Evolutionary conservation across 495 filamentous ascomycete species (phyloP).

Genomic region (Aspergillus hancockii): DNA sequence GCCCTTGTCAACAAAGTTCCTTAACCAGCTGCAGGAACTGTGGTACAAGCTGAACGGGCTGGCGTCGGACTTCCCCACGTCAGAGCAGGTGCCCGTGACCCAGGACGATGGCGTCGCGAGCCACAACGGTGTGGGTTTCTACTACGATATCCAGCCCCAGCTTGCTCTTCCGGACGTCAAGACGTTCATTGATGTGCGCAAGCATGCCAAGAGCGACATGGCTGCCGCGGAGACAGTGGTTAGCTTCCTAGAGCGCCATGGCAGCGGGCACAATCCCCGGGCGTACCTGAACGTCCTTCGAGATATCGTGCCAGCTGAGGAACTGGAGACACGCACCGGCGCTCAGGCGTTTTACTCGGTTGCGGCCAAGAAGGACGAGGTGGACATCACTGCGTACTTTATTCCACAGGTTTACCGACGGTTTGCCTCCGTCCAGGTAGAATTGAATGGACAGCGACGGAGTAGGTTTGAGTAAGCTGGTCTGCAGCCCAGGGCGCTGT

Average conservation of each 20-base stretch:
- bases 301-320: conserved; percentile 8
- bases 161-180: conserved; percentile 9
- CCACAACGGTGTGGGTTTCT: conserved; percentile 5
- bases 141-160: conserved; percentile 11
- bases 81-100: background rate
- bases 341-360: conserved; percentile 10
- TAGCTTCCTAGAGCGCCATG: conserved; percentile 12
- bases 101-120: background rate
- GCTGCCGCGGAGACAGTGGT: conserved; percentile 3
- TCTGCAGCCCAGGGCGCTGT: too few relatives aligned
- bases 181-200: conserved; percentile 4
- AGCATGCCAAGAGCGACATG: conserved; percentile 12
- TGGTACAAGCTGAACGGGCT: conserved; percentile 9
- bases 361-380: conserved; percentile 11
- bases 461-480: too few relatives aligned
- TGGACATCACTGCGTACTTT: conserved; percentile 15
- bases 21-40: conserved; percentile 11
- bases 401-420: conserved; percentile 10
- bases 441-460: background rate
- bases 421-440: conserved; percentile 10
- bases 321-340: conserved; percentile 3
- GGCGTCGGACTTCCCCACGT: conserved; percentile 8
- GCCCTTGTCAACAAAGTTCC: background rate
- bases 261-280: background rate
- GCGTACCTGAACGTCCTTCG: conserved; percentile 9